Conservation (phyloP, 768 basidiomycete genomes). For the Phanerochaete sordida region DNA sequence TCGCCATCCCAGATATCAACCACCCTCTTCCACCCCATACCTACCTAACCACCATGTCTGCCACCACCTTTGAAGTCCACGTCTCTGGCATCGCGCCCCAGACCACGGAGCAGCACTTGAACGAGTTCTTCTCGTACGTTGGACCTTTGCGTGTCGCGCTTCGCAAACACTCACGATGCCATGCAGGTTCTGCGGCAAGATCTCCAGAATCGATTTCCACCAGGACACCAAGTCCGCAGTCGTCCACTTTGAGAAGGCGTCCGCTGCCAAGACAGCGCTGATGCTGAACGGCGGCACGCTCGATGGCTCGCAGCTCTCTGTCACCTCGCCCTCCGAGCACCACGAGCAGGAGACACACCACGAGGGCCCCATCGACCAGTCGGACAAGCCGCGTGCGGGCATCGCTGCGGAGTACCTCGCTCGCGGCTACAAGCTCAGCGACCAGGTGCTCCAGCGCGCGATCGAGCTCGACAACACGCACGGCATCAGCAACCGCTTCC, state of each 20-base stretch:
- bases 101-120: slow-evolving; percentile 65
- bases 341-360: slow-evolving; percentile 40
- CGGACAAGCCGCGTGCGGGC: slow-evolving; percentile 88
- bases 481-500: slow-evolving; percentile 86
- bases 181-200: slow-evolving; percentile 86
- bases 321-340: slow-evolving; percentile 66
- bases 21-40: neutral
- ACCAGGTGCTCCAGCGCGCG: slow-evolving; percentile 71
- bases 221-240: slow-evolving; percentile 49
- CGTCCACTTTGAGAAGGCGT: slow-evolving; percentile 80
- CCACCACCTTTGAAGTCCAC: slow-evolving; percentile 16
- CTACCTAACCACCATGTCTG: slow-evolving; percentile 15
- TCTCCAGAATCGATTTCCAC: slow-evolving; percentile 60
- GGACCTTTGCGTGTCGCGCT: neutral
- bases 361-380: slow-evolving; percentile 59
- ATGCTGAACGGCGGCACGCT: slow-evolving; percentile 82
- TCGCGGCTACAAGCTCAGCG: slow-evolving; percentile 79
- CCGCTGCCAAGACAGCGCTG: slow-evolving; percentile 81
- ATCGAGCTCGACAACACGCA: slow-evolving; percentile 81
- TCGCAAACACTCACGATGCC: neutral
- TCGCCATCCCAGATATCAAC: neutral
- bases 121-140: slow-evolving; percentile 79
- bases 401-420: slow-evolving; percentile 95
- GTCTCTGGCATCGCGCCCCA: slow-evolving; percentile 62
- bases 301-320: slow-evolving; percentile 64